phyloP scores from a whole-genome alignment of 2,329 filamentous ascomycete genomes.

The Fusarium brachygibbosum region DNA sequence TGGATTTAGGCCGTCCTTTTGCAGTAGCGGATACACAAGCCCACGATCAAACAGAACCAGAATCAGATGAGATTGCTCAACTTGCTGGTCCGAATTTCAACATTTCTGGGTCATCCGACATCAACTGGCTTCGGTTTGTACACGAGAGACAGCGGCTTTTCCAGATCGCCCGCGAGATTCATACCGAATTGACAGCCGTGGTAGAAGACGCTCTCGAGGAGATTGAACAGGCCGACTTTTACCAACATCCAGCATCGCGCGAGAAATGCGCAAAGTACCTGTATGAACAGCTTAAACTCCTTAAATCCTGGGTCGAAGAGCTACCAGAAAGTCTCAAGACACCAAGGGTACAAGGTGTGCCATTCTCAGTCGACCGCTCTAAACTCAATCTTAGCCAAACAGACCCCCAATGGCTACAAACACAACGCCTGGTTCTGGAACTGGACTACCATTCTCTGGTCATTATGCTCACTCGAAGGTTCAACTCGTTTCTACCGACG shows the following conservation, averaged over 20 bases:
- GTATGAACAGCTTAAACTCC: slow-evolving; percentile 51
- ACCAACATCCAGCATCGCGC: slow-evolving; percentile 42
- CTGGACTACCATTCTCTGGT: slow-evolving; percentile 58
- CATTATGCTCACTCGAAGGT: slow-evolving; percentile 56
- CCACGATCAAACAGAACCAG: slow-evolving; percentile 3
- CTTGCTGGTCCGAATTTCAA: slow-evolving; percentile 37
- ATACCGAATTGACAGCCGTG: slow-evolving; percentile 32
- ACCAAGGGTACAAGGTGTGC: slow-evolving; percentile 51
- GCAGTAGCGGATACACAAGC: slow-evolving; percentile 2
- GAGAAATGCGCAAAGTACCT: slow-evolving; percentile 50
- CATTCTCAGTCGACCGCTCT: slow-evolving; percentile 57
- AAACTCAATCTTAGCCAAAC: slow-evolving; percentile 50
- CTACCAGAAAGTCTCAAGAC: slow-evolving; percentile 58
- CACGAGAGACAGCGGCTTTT: slow-evolving; percentile 40
- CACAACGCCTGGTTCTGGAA: slow-evolving; percentile 58
- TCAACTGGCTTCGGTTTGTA: slow-evolving; percentile 46
- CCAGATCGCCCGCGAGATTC: slow-evolving; percentile 33
- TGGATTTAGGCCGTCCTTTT: slow-evolving; percentile 41
- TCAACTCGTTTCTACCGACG: slow-evolving; percentile 55
- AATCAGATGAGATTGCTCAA: slow-evolving; percentile 29
- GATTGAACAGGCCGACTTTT: slow-evolving; percentile 38
- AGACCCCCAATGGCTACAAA: slow-evolving; percentile 59
- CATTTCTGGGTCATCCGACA: background rate
- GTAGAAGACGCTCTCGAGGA: slow-evolving; percentile 35
- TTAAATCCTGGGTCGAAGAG: slow-evolving; percentile 43